phyloP scores from a whole-genome alignment of 345 rosid genomes.

The Populus alba region DNA sequence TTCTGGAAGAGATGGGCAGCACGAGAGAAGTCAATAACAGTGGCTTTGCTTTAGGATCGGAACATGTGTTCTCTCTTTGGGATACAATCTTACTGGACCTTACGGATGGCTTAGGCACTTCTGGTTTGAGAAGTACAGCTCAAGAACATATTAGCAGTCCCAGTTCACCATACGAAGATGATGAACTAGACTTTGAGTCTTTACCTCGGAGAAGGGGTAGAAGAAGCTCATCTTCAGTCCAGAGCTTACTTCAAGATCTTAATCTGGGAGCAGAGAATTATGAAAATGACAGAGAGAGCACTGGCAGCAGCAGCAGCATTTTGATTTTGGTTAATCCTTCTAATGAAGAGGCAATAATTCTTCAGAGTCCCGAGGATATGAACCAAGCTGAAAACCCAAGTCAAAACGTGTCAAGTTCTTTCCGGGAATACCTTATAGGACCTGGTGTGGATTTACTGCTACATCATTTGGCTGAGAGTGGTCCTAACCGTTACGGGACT shows the following conservation, averaged over 20 bases:
- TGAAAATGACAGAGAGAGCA: slow-evolving; percentile 15
- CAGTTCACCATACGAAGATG: slow-evolving; percentile 17
- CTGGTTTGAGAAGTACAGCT: slow-evolving; percentile 15
- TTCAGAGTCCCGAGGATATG: slow-evolving; percentile 20
- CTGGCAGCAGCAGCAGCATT: not conserved
- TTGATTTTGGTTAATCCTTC: slow-evolving; percentile 39
- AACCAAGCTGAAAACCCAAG: slow-evolving; percentile 12
- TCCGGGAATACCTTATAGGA: slow-evolving; percentile 40
- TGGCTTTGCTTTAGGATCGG: slow-evolving; percentile 25
- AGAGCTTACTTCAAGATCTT: slow-evolving; percentile 29
- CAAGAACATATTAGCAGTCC: slow-evolving; percentile 17
- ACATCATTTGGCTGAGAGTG: slow-evolving; percentile 41
- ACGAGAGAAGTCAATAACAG: slow-evolving; percentile 13
- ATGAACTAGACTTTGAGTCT: slow-evolving; percentile 26
- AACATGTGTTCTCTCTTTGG: slow-evolving; percentile 34
- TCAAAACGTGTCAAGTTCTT: slow-evolving; percentile 13
- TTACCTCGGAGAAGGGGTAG: slow-evolving; percentile 21
- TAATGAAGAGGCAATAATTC: slow-evolving; percentile 36
- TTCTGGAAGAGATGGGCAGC: slow-evolving; percentile 49
- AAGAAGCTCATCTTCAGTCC: slow-evolving; percentile 23
- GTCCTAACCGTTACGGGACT: slow-evolving; percentile 34
- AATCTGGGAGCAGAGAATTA: slow-evolving; percentile 10
- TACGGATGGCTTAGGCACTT: slow-evolving; percentile 30
- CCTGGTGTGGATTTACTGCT: slow-evolving; percentile 45
- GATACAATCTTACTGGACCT: slow-evolving; percentile 41